These are phyloP conservation scores for Neltuma alba DNA, from an alignment of 306 rosid species.

Conservation along the genomic window DNA sequence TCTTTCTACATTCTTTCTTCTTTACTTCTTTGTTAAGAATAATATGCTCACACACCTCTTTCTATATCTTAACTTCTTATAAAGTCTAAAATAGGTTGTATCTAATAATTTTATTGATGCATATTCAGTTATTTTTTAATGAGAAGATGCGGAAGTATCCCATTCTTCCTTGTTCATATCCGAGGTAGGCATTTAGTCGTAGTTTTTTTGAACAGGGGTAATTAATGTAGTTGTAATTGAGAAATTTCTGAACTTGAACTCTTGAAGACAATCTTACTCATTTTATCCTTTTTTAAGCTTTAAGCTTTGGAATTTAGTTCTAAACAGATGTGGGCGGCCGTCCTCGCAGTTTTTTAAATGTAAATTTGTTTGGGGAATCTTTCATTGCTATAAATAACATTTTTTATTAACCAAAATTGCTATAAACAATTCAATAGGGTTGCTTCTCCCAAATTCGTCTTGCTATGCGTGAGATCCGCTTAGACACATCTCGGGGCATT, in stretches of 20 bases:
- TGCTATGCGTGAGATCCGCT: background rate
- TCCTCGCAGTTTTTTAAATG: background rate
- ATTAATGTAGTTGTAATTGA: background rate
- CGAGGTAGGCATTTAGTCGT: background rate
- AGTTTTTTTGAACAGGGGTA: background rate
- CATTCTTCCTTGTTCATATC: background rate
- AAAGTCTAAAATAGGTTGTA: background rate
- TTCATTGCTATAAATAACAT: background rate
- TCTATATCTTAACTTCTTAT: background rate
- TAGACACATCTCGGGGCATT: background rate
- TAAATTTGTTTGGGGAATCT: background rate
- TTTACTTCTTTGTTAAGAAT: background rate
- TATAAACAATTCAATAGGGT: background rate
- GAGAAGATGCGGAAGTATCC: background rate
- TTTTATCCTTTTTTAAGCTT: background rate
- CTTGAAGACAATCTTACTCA: background rate
- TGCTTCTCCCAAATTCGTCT: background rate
- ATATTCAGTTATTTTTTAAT: background rate
- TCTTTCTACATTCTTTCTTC: background rate
- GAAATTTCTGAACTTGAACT: background rate
- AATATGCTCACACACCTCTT: background rate
- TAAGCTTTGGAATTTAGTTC: background rate
- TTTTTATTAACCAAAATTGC: background rate
- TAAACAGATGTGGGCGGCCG: background rate
- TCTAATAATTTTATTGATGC: background rate